Conservation (phyloP, 139 green algal species). For the Chlamydomonas asymmetrica region DNA sequence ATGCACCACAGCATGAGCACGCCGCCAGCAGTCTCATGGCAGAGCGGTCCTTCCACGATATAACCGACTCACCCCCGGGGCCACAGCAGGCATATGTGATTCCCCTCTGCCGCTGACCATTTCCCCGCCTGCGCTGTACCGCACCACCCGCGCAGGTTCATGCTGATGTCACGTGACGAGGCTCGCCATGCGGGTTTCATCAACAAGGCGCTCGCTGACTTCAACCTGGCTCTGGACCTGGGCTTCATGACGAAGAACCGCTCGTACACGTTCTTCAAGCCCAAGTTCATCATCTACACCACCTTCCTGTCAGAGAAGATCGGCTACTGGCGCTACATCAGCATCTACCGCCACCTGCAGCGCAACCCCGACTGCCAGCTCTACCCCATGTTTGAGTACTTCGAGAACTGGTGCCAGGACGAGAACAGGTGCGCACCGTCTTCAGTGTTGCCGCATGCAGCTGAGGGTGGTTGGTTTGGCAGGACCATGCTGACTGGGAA, state of each 20-base stretch:
- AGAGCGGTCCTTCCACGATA: too few relatives aligned
- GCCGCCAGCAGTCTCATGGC: too few relatives aligned
- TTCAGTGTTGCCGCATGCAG: neutral
- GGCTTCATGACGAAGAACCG: slow-evolving; percentile 97
- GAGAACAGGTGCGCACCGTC: slow-evolving; percentile 49
- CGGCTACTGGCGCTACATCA: slow-evolving; percentile 92
- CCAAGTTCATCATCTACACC: slow-evolving; percentile 98
- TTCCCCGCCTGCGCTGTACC: neutral
- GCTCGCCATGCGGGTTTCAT: slow-evolving; percentile 96
- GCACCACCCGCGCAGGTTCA: slow-evolving; percentile 65
- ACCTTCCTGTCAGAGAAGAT: slow-evolving; percentile 97
- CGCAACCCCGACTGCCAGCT: slow-evolving; percentile 93
- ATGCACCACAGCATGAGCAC: too few relatives aligned
- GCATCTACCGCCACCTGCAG: slow-evolving; percentile 56
- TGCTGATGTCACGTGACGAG: slow-evolving; percentile 95
- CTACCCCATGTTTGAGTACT: slow-evolving; percentile 99
- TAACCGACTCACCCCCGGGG: too few relatives aligned
- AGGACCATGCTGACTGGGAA: too few relatives aligned
- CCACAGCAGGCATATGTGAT: too few relatives aligned
- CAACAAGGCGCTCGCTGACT: slow-evolving; percentile 87
- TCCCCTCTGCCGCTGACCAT: too few relatives aligned
- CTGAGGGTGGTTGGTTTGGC: too few relatives aligned
- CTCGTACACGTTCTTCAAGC: slow-evolving; percentile 87
- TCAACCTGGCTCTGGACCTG: slow-evolving; percentile 88
- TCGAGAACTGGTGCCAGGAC: slow-evolving; percentile 99